Evolutionary conservation across 495 filamentous ascomycete genomes (phyloP), one percentile per base, ranked within the genome.

Genomic region (Talaromyces stipitatus): DNA sequence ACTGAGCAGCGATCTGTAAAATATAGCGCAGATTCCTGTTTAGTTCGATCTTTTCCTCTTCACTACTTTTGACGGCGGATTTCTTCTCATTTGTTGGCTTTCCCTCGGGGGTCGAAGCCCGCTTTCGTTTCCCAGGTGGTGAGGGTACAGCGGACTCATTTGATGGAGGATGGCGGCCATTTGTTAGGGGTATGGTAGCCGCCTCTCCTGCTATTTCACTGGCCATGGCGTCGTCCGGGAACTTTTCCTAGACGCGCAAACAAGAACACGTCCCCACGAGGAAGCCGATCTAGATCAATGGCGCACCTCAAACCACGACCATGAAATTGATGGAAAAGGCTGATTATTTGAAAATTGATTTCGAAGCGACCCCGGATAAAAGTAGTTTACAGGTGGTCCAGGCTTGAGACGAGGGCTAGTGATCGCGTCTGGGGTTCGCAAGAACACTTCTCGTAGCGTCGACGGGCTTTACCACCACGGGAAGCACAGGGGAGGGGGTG

Each of bases 51-150:
- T 63, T 73, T 11, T 55, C 38, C 45, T 75, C 67, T 46, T 71
- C 69, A 38, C 58, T 14, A 28, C 58, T 58, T 57, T 67, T 61
- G 9, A 60, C 59, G 12, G 64, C 50, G 14, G 66, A 54, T 50
- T 46, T 62, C 33, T 64, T 53, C 22, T 75, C 74, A 28, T 64
- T 62, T 22, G 58, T 60, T 16, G 56, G 54, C 55, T 68, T 74
- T 41, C 72, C 72, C 10, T 77, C 73, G 32, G 74, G 72, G 58
- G 66, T 66, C 22, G 71, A 70, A 10, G 59, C 63, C 55, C 75
- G 75, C 67, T 77, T 78, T 64, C 75, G 72, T 60, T 78, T 78
- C 16, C 67, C 74, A 36, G 74, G 66, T 22, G 70, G 75, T 55
- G 75, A 68, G 45, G 66, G 56, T n/a, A 60, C 59, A 46, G 65